Evolutionary conservation across 2,329 filamentous ascomycete species (phyloP).

Genomic region (Colletotrichum acutatum): DNA sequence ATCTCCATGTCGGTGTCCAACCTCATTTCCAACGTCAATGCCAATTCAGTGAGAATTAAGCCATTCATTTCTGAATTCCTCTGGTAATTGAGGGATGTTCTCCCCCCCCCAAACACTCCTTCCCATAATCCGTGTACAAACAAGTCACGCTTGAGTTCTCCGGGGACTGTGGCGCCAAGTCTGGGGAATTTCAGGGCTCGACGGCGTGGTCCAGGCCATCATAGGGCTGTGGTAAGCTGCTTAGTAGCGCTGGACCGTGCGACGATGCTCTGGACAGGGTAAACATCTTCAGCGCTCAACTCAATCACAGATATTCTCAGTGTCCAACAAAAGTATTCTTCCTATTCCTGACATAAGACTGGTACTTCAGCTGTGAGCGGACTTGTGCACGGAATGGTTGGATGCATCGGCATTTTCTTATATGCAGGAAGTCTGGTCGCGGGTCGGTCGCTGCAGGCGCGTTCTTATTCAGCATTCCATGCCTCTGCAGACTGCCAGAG

Average conservation of each 20-base stretch:
- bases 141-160: not conserved
- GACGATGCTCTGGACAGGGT: not conserved
- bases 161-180: no score
- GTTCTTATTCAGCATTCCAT: not conserved
- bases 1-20: not conserved
- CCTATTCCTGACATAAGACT: not conserved
- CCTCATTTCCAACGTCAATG: not conserved
- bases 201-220: constrained; percentile 23
- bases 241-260: not conserved
- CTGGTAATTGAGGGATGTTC: no score
- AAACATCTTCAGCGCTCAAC: not conserved
- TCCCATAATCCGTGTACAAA: no score
- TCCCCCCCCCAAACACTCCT: no score
- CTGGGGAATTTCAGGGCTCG: not conserved
- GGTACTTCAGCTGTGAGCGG: no score
- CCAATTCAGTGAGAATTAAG: no score
- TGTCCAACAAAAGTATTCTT: no score
- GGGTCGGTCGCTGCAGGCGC: not conserved
- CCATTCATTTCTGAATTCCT: no score
- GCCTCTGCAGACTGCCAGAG: not conserved
- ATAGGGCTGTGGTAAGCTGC: not conserved
- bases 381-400: not conserved
- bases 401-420: not conserved
- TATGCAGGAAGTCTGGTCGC: not conserved
- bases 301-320: not conserved